phyloP scores from a whole-genome alignment of 2,329 filamentous ascomycete genomes.

The Scorias spongiosa region DNA sequence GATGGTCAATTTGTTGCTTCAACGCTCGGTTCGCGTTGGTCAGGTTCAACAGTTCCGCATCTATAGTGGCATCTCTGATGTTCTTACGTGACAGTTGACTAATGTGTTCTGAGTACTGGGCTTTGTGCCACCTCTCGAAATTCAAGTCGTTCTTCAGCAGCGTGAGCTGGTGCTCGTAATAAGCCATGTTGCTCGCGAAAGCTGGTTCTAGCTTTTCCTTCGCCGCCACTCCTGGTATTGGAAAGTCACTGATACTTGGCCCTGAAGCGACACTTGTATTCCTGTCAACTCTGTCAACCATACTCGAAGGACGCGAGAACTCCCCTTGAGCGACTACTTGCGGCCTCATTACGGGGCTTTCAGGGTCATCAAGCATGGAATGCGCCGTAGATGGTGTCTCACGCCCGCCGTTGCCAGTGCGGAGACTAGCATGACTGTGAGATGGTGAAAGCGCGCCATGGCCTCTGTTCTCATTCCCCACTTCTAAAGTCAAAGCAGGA shows the following conservation, averaged over 20 bases:
- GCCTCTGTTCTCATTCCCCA: neutral
- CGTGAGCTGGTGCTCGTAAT: slow-evolving; percentile 59
- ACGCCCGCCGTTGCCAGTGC: slow-evolving; percentile 33
- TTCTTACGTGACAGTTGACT: slow-evolving; percentile 61
- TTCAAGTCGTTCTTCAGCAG: slow-evolving; percentile 65
- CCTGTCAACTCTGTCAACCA: neutral
- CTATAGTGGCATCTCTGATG: slow-evolving; percentile 59
- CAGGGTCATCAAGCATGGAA: slow-evolving; percentile 24
- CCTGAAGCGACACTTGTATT: neutral
- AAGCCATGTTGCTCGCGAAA: slow-evolving; percentile 26
- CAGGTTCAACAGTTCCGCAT: slow-evolving; percentile 69
- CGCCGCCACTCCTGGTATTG: slow-evolving; percentile 5
- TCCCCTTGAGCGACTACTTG: slow-evolving; percentile 9
- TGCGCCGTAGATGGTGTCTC: slow-evolving; percentile 38
- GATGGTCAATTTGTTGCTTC: slow-evolving; percentile 46
- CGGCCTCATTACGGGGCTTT: slow-evolving; percentile 50
- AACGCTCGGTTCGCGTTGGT: slow-evolving; percentile 62
- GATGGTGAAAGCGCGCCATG: slow-evolving; percentile 16
- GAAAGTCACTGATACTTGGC: slow-evolving; percentile 13
- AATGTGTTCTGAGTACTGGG: slow-evolving; percentile 70
- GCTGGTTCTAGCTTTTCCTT: slow-evolving; percentile 6
- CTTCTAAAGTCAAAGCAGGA: slow-evolving; percentile 17
- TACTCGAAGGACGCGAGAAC: neutral
- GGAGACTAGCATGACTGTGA: slow-evolving; percentile 15
- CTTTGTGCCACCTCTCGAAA: slow-evolving; percentile 71